phyloP scores from a whole-genome alignment of 371 early-diverging fungal genomes.

The Mortierella sp. region DNA sequence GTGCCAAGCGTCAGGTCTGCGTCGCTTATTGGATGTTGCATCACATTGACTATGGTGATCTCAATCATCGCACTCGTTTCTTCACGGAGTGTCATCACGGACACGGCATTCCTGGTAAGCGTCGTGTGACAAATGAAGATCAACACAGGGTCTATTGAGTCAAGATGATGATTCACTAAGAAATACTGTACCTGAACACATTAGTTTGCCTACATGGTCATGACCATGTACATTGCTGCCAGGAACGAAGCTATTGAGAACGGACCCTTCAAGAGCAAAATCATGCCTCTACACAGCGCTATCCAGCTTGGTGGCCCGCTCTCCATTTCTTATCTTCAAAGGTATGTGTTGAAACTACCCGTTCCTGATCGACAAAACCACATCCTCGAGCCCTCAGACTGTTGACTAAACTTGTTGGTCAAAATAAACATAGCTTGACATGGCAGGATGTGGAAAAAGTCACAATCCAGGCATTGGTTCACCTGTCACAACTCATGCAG shows the following conservation, averaged over 20 bases:
- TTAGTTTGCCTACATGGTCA: constrained; percentile 53
- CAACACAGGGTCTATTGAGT: no score
- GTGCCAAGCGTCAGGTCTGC: constrained; percentile 48
- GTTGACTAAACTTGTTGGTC: no score
- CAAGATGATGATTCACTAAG: no score
- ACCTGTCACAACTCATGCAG: constrained; percentile 36
- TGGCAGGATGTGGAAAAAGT: constrained; percentile 36
- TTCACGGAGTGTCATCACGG: constrained; percentile 40
- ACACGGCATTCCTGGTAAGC: constrained; percentile 43
- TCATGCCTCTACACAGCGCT: constrained; percentile 49
- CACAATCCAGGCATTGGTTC: constrained; percentile 36
- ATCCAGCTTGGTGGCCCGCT: constrained; percentile 38
- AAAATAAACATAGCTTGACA: constrained; percentile 35
- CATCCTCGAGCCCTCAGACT: no score
- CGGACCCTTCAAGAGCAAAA: constrained; percentile 27
- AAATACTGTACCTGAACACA: background rate
- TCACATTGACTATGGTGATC: constrained; percentile 43
- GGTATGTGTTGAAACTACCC: constrained; percentile 18
- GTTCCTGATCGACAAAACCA: no score
- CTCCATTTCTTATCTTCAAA: constrained; percentile 45
- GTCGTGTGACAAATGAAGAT: background rate
- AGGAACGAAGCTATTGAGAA: constrained; percentile 50
- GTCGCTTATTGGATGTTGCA: constrained; percentile 51
- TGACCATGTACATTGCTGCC: constrained; percentile 54
- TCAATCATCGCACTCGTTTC: constrained; percentile 48